Conservation (phyloP, 2,329 filamentous ascomycete species). For the Lasiodiplodia sp. region DNA sequence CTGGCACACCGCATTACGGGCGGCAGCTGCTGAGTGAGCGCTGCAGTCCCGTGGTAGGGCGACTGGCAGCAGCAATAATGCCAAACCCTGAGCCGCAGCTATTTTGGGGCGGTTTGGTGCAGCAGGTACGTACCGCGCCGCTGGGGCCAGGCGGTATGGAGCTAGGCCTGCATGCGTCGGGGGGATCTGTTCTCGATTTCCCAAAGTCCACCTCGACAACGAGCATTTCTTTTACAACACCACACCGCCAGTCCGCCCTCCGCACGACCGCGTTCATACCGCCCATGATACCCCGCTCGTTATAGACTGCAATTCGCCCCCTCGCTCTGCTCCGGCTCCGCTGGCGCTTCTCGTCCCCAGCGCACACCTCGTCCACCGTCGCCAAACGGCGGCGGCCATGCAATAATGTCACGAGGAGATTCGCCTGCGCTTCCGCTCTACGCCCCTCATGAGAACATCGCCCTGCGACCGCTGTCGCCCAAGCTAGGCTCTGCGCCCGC, state of each 20-base stretch:
- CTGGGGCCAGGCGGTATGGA: slow-evolving; percentile 21
- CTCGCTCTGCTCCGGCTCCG: slow-evolving; percentile 12
- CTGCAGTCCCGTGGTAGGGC: no score
- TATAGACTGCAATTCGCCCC: slow-evolving; percentile 26
- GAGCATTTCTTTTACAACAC: slow-evolving; percentile 16
- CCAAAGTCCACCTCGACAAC: slow-evolving; percentile 71
- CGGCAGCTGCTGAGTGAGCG: no score
- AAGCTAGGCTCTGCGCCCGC: slow-evolving; percentile 17
- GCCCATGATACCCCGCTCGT: slow-evolving; percentile 13
- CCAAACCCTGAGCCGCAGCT: neutral
- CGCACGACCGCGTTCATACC: slow-evolving; percentile 4
- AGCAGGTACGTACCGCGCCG: slow-evolving; percentile 20
- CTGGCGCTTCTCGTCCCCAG: slow-evolving; percentile 1
- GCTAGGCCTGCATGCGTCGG: slow-evolving; percentile 26
- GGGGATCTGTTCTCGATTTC: slow-evolving; percentile 27
- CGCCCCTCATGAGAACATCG: slow-evolving; percentile 52
- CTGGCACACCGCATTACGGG: neutral
- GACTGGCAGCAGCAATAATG: neutral
- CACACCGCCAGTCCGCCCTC: slow-evolving; percentile 11
- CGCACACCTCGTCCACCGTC: slow-evolving; percentile 16
- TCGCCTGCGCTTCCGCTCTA: slow-evolving; percentile 66
- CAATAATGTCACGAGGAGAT: slow-evolving; percentile 68
- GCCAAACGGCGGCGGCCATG: slow-evolving; percentile 45
- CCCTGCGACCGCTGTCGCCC: slow-evolving; percentile 41
- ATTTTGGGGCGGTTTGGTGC: neutral